Evolutionary conservation across 148 eudicot species (phyloP), one percentile per base, ranked within the genome.

Genomic region (Mesembryanthemum crystallinum): DNA sequence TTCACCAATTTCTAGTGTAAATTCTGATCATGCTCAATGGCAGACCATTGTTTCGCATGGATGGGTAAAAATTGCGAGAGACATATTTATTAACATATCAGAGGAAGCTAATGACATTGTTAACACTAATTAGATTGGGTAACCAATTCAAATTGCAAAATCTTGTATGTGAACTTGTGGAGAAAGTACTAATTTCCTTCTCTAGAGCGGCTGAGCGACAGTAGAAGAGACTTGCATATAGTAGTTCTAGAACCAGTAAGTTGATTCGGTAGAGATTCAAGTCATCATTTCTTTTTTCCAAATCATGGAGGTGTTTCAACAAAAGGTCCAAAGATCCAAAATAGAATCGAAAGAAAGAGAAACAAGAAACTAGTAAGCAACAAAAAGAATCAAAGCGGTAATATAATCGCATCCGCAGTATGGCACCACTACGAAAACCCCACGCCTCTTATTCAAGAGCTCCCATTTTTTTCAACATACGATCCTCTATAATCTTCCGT

Each of bases 21-120:
- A 59, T 32, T 69, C 60, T n/a, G 35, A 49, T 45, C 61, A 70
- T 33, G 60, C 51, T 71, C 14, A 23, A 43, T 15, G 65, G 20
- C 29, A 49, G 2, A 54, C 14, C 63, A 33, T 65, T 20, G 14
- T 37, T 42, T 68, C 21, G 35, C 27, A 47, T 65, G 59, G 35
- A 8, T 14, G 71, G 11, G 10, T n/a, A 47, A 24, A 24, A 24
- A 58, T 17, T 52, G 25, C 51, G 42, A 64, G 49, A 39, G 45
- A 24, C 49, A n/a, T 32, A 30, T 49, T 28, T n/a, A 24, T 1
- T 8, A 25, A 7, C 24, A 65, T 35, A 33, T 24, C 7, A 3
- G 13, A 49, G 68, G 25, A 64, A 33, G 68, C 51, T 66, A n/a
- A 3, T 45, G 28, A 10, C 27, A 8, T 39, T 66, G 7, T 39